phyloP scores from a whole-genome alignment of 495 filamentous ascomycete species.

The Cudoniella acicularis region DNA sequence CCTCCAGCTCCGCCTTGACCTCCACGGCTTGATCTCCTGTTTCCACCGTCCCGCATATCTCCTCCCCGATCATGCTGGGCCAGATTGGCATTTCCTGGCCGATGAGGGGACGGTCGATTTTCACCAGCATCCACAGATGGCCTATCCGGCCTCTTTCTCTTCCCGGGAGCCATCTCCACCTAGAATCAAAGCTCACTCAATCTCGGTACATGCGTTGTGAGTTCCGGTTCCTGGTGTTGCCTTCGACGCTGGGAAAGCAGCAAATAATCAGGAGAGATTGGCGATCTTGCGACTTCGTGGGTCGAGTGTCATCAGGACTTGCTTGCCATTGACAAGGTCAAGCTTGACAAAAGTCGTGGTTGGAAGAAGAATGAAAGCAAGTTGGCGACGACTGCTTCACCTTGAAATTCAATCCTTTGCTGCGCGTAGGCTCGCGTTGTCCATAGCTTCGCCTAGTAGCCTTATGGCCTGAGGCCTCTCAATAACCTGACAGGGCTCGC shows the following conservation, averaged over 20 bases:
- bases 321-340: not conserved
- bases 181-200: conserved; percentile 8
- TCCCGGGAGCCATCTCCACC: conserved; percentile 27
- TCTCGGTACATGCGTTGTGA: conserved; percentile 17
- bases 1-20: conserved; percentile 18
- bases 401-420: not conserved
- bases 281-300: not conserved
- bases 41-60: conserved; percentile 17
- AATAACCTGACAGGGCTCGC: too few relatives aligned
- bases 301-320: not conserved
- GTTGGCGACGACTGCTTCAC: not conserved
- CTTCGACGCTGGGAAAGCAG: not conserved
- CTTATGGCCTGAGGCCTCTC: too few relatives aligned
- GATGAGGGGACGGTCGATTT: conserved; percentile 48
- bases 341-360: not conserved
- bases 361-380: not conserved
- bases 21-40: conserved; percentile 22
- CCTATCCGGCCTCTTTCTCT: conserved; percentile 51
- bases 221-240: conserved; percentile 1
- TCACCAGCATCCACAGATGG: conserved; percentile 35
- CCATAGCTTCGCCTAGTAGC: not conserved
- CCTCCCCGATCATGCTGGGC: conserved; percentile 42
- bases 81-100: conserved; percentile 42
- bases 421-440: not conserved
- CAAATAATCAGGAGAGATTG: conserved; percentile 1